Base-by-base conservation (phyloP, 2,329 filamentous ascomycete genomes). In the Pseudogymnoascus sp. region DNA sequence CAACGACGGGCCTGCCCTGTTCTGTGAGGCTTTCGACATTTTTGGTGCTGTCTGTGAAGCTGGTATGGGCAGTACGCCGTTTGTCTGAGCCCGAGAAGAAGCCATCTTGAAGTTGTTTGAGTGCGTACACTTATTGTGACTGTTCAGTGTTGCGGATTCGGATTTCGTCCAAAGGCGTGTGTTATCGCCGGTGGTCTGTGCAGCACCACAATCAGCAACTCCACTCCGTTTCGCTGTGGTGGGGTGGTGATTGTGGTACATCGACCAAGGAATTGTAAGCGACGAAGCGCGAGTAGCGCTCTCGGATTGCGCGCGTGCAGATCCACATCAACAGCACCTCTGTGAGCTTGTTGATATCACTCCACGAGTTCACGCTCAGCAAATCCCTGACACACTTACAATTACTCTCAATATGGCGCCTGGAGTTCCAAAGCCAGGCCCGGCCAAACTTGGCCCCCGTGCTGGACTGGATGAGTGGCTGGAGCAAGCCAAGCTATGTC, bases 401-500 rank as follows among this genome's bases (percentile, higher is more conserved):
- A 34, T 1, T 18, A 12, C 5, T 34, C 25, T 56, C 25, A 60
- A 40, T n/a, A 60, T 60, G 59, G 37, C 59, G 37, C 64, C 70
- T 11, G 68, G 84, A 67, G 84, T 97, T 69, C 93, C 95, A 64
- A 90, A 93, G 79, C 93, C 93, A 64, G 93, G 93, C 62, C 93
- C 93, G 63, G 93, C 93, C 65, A 91, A 89, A 70, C 80, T 97
- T 68, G 87, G 86, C 67, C 86, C 89, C 63, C 90, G 91, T 75
- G 90, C 93, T 40, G 91, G 91, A 12, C 87, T 96, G 36, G 91
- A 97, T 75, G 93, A 97, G 79, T 99, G 95, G 95, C 84, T 99
- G 34, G 90, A 95, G 74, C 90, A 96, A 76, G 95, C 95, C 49
- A 97, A 96, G 78, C 90, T 95, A 77, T 97, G 95, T 79, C 95